These are phyloP conservation scores for Musa itinerans DNA, from an alignment of 176 grass and related monocot species.

Conservation along the genomic window DNA sequence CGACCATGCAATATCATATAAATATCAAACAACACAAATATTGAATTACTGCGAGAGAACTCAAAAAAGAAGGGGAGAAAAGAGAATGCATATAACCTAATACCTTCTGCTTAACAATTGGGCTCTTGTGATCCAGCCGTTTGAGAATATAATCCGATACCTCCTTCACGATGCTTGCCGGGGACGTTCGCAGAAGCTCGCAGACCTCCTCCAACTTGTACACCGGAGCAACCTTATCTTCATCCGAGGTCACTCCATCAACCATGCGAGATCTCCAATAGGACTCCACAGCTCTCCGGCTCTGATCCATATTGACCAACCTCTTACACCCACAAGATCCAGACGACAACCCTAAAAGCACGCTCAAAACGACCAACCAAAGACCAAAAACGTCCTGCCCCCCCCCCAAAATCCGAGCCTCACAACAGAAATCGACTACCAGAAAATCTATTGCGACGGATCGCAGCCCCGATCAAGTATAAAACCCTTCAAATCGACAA, in stretches of 20 bases:
- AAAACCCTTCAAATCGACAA: neutral
- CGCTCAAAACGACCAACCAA: neutral
- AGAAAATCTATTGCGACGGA: too few relatives aligned
- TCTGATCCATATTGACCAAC: conserved; percentile 55
- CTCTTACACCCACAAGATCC: neutral
- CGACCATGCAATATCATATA: too few relatives aligned
- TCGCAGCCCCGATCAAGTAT: neutral
- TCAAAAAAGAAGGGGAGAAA: neutral
- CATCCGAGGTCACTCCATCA: conserved; percentile 81
- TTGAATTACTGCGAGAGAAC: too few relatives aligned
- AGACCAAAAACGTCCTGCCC: neutral
- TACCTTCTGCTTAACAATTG: conserved; percentile 96
- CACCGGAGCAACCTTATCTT: conserved; percentile 91
- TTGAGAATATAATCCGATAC: conserved; percentile 89
- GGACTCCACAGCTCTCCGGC: conserved; percentile 89
- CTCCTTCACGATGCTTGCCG: conserved; percentile 73
- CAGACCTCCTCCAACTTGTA: conserved; percentile 99
- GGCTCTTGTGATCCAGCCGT: conserved; percentile 87
- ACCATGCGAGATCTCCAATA: conserved; percentile 99
- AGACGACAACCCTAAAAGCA: neutral
- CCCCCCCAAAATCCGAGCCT: neutral
- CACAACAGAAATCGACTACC: neutral
- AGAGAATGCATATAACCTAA: neutral
- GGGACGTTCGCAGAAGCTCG: conserved; percentile 72
- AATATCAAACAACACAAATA: too few relatives aligned